phyloP scores from a whole-genome alignment of 2,329 filamentous ascomycete genomes.

The Cadophora luteo-olivacea region DNA sequence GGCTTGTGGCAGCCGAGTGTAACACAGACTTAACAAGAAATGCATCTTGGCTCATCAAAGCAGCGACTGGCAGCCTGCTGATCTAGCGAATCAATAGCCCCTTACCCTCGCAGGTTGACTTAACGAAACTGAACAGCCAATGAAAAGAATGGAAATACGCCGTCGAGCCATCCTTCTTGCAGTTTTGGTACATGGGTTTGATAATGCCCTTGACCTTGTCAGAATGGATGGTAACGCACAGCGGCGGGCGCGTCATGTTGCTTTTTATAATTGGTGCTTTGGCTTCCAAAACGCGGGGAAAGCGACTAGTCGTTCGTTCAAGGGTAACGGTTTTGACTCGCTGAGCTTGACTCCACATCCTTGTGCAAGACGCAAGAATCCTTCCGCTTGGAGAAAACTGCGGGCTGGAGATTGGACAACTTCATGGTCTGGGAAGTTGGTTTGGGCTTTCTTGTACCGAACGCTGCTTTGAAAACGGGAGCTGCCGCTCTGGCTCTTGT shows the following conservation, averaged over 20 bases:
- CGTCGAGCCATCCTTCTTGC: conserved; percentile 9
- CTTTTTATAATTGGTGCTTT: conserved; percentile 13
- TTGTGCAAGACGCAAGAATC: conserved; percentile 9
- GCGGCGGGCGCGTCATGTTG: conserved; percentile 12
- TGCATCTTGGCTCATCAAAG: conserved; percentile 15
- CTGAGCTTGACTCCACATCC: not conserved
- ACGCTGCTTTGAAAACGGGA: conserved; percentile 15
- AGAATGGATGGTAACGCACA: not conserved
- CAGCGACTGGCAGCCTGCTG: conserved; percentile 16
- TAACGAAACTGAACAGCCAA: conserved; percentile 1
- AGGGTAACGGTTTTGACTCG: conserved; percentile 10
- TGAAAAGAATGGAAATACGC: not conserved
- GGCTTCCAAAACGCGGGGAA: conserved; percentile 15
- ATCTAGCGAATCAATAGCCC: conserved; percentile 14
- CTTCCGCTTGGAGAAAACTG: not conserved
- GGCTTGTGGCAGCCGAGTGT: conserved; percentile 16
- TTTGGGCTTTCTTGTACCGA: not conserved
- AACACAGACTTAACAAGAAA: conserved; percentile 9
- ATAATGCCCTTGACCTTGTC: not conserved
- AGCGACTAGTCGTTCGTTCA: conserved; percentile 7
- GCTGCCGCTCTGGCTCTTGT: conserved; percentile 17
- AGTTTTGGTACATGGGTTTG: conserved; percentile 13
- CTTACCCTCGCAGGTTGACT: not conserved
- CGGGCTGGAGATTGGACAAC: conserved; percentile 1
- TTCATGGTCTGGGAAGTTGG: not conserved